Evolutionary conservation across 2,329 filamentous ascomycete genomes (phyloP), one percentile per base, ranked within the genome.

Genomic region (Arachnopeziza araneosa): DNA sequence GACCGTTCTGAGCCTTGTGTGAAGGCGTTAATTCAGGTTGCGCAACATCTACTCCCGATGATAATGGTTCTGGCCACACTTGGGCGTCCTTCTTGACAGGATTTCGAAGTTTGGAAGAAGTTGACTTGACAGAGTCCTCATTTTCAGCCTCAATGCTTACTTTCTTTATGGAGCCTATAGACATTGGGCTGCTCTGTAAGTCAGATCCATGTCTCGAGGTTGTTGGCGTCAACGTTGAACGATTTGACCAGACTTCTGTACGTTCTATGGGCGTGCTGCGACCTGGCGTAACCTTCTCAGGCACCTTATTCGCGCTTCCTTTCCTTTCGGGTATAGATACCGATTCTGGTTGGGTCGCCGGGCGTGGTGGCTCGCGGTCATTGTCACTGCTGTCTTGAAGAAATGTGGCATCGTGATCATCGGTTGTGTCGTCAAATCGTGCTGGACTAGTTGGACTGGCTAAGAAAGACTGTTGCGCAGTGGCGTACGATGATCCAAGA

Each of bases 331-430:
- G 36, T 44, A 44, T 44, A 19, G 36, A 14, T 17, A 44, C 12
- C 17, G 36, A 19, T 44, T 44, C 17, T 14, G 36, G 5, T 44
- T 14, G 36, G 36, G 36, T 44, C 12, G 17, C 32, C 8, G n/a
- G n/a, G 12, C 21, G 21, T 6, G 36, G 19, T 22, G 32, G 14
- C 58, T 71, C 73, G 59, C 77, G 76, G 62, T 79, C 80, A 54
- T 79, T 78, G 63, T 82, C 80, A 64, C 79, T 83, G 67, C 75
- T 80, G 63, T 82, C 81, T 56, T 79, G 75, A 54, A 82, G 76
- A 68, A 81, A 82, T 5, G 80, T 79, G 57, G 77, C 74, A 61
- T 79, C 77, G 21, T 67, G 64, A 50, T 64, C 62, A 48, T 66
- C 64, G 61, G 50, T 72, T 59, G 54, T 48, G 60, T 65, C 57